Evolutionary conservation across 2,329 filamentous ascomycete species (phyloP), one percentile per base, ranked within the genome.

Genomic region (Fusarium sp.): DNA sequence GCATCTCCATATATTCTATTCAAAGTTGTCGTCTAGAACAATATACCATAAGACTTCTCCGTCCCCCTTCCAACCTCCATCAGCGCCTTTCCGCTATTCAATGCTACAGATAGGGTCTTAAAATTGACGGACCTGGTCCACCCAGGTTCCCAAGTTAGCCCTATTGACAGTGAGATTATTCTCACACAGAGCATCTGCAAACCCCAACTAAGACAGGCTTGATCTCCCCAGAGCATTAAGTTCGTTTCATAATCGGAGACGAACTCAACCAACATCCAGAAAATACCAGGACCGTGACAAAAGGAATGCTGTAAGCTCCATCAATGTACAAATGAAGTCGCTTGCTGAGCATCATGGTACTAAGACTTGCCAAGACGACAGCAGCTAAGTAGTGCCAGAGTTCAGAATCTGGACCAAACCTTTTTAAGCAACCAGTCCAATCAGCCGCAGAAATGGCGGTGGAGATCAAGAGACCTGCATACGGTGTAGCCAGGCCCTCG

Each of bases 241-340:
- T 20, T 9, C 30, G 8, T 8, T 30, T 26, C 1, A 35, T 35
- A 15, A 38, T 27, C 3, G 44, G 14, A 0, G 40, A n/a, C 13
- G 52, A 55, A 14, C 42, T 27, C 30, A 38, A 55, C 52, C 52
- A 55, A 10, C 52, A 55, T n/a, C 38, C 52, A n/a, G 52, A 38
- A 2, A 44, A 55, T 35, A 55, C 20, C 40, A 55, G 27, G 4
- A 35, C 14, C 14, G 18, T 55, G 0, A 44, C 20, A 27, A n/a
- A 38, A 0, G 52, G 52, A 4, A 55, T 15, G 8, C 52, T 55
- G 27, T 55, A 55, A 2, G 40, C 52, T 32, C 52, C 52, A 55
- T 55, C 52, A 30, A 35, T 44, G 30, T 55, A 27, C 2, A 55
- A 15, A 17, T 55, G 52, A 12, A 55, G 10, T 15, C 52, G 38